These are phyloP conservation scores for Taphrina communis DNA, from an alignment of 1,139 yeast genomes.

Conservation along the genomic window DNA sequence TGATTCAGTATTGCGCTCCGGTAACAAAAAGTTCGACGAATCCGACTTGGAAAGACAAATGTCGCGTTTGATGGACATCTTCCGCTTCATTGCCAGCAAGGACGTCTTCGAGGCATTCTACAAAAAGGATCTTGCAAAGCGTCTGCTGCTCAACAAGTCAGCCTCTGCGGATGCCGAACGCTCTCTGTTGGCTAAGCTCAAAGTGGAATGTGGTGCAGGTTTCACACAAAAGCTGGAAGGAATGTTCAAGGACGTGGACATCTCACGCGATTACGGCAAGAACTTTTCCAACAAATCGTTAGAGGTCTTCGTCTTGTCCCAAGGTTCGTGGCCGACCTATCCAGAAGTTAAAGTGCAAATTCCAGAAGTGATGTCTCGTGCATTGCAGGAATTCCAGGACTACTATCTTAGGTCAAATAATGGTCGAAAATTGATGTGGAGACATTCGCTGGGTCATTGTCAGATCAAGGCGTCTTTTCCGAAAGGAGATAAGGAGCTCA, in stretches of 20 bases:
- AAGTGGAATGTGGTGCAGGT: conserved; percentile 51
- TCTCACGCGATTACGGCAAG: conserved; percentile 47
- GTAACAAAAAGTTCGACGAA: conserved; percentile 46
- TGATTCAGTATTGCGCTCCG: conserved; percentile 50
- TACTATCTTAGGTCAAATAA: conserved; percentile 48
- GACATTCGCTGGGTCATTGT: conserved; percentile 50
- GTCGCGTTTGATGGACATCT: conserved; percentile 47
- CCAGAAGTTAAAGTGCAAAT: conserved; percentile 50
- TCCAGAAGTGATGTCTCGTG: conserved; percentile 48
- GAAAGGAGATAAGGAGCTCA: conserved; percentile 50
- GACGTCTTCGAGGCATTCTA: conserved; percentile 52
- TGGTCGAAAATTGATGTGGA: conserved; percentile 50
- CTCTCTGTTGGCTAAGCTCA: conserved; percentile 48
- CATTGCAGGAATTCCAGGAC: conserved; percentile 47
- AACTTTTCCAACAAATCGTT: conserved; percentile 46
- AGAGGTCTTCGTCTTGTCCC: conserved; percentile 50
- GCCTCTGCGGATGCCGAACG: conserved; percentile 50
- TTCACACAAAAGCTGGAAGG: conserved; percentile 50
- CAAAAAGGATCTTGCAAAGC: conserved; percentile 52
- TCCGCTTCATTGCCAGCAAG: conserved; percentile 51
- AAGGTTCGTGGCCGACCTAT: conserved; percentile 51
- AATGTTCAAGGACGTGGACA: conserved; percentile 53
- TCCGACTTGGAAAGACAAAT: conserved; percentile 46
- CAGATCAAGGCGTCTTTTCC: conserved; percentile 50
- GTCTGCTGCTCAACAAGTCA: conserved; percentile 51